Evolutionary conservation across 2,329 filamentous ascomycete genomes (phyloP).

Genomic region (Penicillium glabrum): DNA sequence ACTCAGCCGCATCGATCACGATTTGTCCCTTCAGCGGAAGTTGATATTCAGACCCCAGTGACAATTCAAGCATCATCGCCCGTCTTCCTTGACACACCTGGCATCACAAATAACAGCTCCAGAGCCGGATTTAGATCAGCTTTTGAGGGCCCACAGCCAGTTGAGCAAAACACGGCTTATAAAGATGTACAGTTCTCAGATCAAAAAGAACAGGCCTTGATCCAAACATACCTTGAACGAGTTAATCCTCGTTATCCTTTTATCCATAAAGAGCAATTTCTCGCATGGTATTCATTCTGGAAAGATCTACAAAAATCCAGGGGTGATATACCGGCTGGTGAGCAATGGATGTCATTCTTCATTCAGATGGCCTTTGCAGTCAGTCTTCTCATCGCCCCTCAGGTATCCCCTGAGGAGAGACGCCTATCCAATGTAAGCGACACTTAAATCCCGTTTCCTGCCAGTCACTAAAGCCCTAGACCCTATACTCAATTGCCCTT

Average conservation of each 20-base stretch:
- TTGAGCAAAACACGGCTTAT: not conserved
- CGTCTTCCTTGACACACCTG: not conserved
- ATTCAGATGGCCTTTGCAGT: slow-evolving; percentile 10
- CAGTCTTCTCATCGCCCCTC: not conserved
- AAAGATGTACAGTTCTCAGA: not conserved
- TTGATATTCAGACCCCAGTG: not conserved
- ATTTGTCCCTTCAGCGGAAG: not conserved
- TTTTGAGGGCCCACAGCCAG: not conserved
- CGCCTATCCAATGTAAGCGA: slow-evolving; percentile 1
- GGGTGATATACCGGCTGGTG: not conserved
- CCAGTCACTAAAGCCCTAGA: not conserved
- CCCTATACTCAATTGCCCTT: slow-evolving; percentile 12
- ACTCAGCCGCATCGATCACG: not conserved
- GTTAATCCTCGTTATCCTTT: slow-evolving; percentile 20
- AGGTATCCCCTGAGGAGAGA: not conserved
- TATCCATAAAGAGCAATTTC: slow-evolving; percentile 10
- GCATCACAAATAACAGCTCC: not conserved
- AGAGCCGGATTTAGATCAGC: not conserved
- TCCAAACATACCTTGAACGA: slow-evolving; percentile 13
- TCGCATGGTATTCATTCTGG: slow-evolving; percentile 14
- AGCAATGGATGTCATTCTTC: slow-evolving; percentile 16
- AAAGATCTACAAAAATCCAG: not conserved
- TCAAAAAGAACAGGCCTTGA: not conserved
- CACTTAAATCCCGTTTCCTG: not conserved
- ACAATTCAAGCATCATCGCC: not conserved